Conservation (phyloP, 139 green algal genomes). For the Zygnema cylindricum region DNA sequence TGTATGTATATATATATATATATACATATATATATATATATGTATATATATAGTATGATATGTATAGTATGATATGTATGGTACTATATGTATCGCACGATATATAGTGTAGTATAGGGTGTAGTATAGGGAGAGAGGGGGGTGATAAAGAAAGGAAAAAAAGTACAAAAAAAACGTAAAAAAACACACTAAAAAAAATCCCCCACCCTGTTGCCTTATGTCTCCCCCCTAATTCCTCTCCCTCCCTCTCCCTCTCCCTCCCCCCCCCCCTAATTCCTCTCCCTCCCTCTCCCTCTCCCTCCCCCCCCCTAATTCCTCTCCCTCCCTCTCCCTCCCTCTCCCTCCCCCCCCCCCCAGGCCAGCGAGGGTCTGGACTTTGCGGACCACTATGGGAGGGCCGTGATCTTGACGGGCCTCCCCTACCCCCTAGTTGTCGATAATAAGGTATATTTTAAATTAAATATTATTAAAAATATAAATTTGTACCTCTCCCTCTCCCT, state of each 20-base stretch:
- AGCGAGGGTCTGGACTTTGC: constrained; percentile 97
- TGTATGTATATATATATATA: too few species aligned
- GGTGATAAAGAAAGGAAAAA: too few species aligned
- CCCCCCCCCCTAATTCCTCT: not conserved
- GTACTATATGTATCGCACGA: too few species aligned
- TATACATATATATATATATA: too few species aligned
- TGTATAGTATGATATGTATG: too few species aligned
- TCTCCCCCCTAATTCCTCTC: not conserved
- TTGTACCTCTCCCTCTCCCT: not conserved
- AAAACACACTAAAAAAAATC: too few species aligned
- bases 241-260: not conserved
- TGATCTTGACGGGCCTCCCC: constrained; percentile 95
- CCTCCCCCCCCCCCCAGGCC: constrained; percentile 68
- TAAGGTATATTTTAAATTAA: constrained; percentile 37
- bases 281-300: not conserved
- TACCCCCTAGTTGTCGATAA: constrained; percentile 77
- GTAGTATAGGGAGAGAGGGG: too few species aligned
- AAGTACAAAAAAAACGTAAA: too few species aligned
- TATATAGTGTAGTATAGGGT: too few species aligned
- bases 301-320: not conserved
- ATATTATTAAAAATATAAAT: constrained; percentile 2
- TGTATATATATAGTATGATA: too few species aligned
- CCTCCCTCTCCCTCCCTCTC: not conserved
- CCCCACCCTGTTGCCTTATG: not conserved
- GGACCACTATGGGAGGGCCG: constrained; percentile 83